Evolutionary conservation across 345 rosid species (phyloP).

Genomic region (Stellera chamaejasme): DNA sequence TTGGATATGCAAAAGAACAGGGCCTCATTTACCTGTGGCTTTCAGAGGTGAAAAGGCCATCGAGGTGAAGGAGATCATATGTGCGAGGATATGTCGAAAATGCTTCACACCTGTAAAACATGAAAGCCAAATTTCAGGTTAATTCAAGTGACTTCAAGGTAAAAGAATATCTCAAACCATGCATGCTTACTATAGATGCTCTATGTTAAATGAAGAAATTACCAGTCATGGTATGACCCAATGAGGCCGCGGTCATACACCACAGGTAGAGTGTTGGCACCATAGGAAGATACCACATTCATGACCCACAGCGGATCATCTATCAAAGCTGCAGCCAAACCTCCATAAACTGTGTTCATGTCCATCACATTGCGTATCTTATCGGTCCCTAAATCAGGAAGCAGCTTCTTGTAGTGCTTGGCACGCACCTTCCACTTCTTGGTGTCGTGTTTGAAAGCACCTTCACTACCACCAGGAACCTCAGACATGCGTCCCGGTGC

Average conservation of each 20-base stretch:
- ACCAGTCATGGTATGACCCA: constrained; percentile 95
- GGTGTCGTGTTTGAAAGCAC: constrained; percentile 62
- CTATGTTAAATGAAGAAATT: constrained; percentile 9
- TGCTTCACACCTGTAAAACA: constrained; percentile 83
- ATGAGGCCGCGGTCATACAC: constrained; percentile 93
- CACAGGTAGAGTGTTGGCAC: constrained; percentile 71
- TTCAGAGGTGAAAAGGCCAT: constrained; percentile 79
- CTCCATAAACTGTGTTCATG: constrained; percentile 96
- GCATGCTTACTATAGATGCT: constrained; percentile 2
- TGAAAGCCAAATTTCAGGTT: constrained; percentile 8
- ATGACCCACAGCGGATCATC: constrained; percentile 90
- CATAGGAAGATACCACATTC: constrained; percentile 88
- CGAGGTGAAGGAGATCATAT: constrained; percentile 90
- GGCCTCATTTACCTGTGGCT: constrained; percentile 59
- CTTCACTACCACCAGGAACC: constrained; percentile 54
- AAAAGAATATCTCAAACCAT: not conserved
- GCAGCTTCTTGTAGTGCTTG: constrained; percentile 82
- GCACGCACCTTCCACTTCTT: constrained; percentile 82
- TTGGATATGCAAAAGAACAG: too few relatives aligned
- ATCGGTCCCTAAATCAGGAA: constrained; percentile 72
- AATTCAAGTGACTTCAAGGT: not conserved
- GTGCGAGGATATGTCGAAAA: constrained; percentile 97
- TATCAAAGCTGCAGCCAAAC: constrained; percentile 70
- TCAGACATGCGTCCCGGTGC: constrained; percentile 75
- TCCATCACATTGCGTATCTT: constrained; percentile 93